Percentiles rank a stretch among this genome's conserved stretches.
phyloP scores from a whole-genome alignment of 768 basidiomycete species.

The Tremella mesenterica region DNA sequence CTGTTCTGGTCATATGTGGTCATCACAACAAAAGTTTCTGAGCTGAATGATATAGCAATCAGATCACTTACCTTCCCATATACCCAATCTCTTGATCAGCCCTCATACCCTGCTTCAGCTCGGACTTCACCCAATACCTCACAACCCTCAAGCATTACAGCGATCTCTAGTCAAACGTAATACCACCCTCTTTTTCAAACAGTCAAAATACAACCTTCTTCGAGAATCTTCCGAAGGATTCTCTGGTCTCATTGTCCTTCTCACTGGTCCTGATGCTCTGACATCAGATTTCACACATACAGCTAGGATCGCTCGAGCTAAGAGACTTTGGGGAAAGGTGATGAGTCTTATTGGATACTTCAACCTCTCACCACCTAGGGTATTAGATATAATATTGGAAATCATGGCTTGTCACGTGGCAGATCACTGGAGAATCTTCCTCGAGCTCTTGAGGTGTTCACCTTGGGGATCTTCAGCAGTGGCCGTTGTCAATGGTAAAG shows the following conservation, averaged over 20 bases:
- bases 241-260: constrained; percentile 78
- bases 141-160: constrained; percentile 21
- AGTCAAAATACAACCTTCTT: constrained; percentile 95
- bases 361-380: constrained; percentile 88
- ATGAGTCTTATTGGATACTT: constrained; percentile 63
- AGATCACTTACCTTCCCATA: constrained; percentile 13
- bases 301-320: constrained; percentile 17
- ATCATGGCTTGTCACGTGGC: constrained; percentile 72
- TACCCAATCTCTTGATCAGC: constrained; percentile 26
- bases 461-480: constrained; percentile 56
- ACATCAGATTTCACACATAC: constrained; percentile 6
- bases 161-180: constrained; percentile 29
- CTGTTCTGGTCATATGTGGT: background rate
- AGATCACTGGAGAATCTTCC: constrained; percentile 79
- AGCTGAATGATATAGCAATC: constrained; percentile 7
- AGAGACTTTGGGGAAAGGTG: constrained; percentile 34
- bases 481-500: constrained; percentile 36
- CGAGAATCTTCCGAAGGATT: constrained; percentile 97
- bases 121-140: constrained; percentile 23
- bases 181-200: constrained; percentile 46
- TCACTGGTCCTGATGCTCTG: constrained; percentile 52
- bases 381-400: constrained; percentile 86
- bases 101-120: constrained; percentile 19
- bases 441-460: constrained; percentile 73
- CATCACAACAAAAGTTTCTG: background rate